Conservation (phyloP, 495 filamentous ascomycete species). For the Sordaria brevicollis region DNA sequence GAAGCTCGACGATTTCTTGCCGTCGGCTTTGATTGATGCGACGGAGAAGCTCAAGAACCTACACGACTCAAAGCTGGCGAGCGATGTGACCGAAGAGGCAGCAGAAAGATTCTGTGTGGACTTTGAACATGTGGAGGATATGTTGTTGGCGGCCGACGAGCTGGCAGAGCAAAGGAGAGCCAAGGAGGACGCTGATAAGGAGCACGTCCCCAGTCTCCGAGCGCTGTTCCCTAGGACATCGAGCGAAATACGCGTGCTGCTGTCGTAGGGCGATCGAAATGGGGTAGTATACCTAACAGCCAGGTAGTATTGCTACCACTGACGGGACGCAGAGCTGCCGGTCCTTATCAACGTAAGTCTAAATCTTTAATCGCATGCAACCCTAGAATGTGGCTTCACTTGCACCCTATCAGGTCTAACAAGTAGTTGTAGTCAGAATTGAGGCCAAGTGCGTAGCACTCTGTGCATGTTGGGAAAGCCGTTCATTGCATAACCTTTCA, state of each 20-base stretch:
- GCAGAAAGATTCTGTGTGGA: constrained; percentile 80
- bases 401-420: not conserved
- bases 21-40: constrained; percentile 86
- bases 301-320: not conserved
- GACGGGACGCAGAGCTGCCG: not conserved
- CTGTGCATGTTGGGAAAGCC: too few species aligned
- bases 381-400: not conserved
- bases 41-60: constrained; percentile 66
- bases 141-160: constrained; percentile 37
- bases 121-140: constrained; percentile 78
- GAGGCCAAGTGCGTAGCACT: too few species aligned
- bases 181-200: constrained; percentile 24
- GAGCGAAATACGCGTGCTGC: constrained; percentile 72
- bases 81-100: constrained; percentile 71
- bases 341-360: not conserved
- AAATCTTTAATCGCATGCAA: not conserved
- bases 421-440: not conserved
- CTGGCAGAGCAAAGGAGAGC: constrained; percentile 25
- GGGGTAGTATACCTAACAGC: not conserved
- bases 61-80: constrained; percentile 56
- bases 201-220: constrained; percentile 42
- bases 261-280: constrained; percentile 33
- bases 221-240: constrained; percentile 73
- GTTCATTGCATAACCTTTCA: too few species aligned
- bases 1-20: constrained; percentile 80